Evolutionary conservation across 2,329 filamentous ascomycete species (phyloP).

Genomic region (Hypoxylon sp.): DNA sequence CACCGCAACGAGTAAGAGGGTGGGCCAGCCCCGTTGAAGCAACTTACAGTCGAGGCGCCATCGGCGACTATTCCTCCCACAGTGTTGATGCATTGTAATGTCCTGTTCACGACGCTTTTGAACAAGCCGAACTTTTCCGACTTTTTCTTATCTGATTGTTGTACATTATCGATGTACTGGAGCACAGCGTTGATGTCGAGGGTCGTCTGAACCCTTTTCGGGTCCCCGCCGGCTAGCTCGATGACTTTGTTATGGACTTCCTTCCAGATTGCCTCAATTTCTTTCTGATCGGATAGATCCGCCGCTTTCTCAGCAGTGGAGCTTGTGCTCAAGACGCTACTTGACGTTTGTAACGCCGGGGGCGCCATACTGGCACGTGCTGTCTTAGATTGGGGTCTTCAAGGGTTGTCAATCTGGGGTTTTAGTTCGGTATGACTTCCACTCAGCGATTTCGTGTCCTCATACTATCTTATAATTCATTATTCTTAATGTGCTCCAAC

Average conservation of each 20-base stretch:
- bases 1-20: slow-evolving; percentile 5
- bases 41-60: slow-evolving; percentile 50
- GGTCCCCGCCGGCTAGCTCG: slow-evolving; percentile 53
- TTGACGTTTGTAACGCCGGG: slow-evolving; percentile 42
- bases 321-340: slow-evolving; percentile 41
- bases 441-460: neutral
- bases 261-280: slow-evolving; percentile 54
- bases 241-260: slow-evolving; percentile 55
- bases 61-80: slow-evolving; percentile 55
- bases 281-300: slow-evolving; percentile 50
- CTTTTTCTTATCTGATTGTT: slow-evolving; percentile 50
- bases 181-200: slow-evolving; percentile 54
- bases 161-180: slow-evolving; percentile 50
- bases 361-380: slow-evolving; percentile 45
- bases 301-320: slow-evolving; percentile 45
- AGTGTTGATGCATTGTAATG: slow-evolving; percentile 55
- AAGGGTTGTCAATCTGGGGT: slow-evolving; percentile 4
- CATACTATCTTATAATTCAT: neutral
- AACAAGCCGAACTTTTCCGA: slow-evolving; percentile 52
- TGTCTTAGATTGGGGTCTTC: slow-evolving; percentile 1
- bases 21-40: neutral
- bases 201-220: slow-evolving; percentile 46
- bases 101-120: slow-evolving; percentile 50
- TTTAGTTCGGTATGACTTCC: slow-evolving; percentile 2
- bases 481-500: neutral